Evolutionary conservation across 768 basidiomycete species (phyloP).

Genomic region (Trametes cubensis): DNA sequence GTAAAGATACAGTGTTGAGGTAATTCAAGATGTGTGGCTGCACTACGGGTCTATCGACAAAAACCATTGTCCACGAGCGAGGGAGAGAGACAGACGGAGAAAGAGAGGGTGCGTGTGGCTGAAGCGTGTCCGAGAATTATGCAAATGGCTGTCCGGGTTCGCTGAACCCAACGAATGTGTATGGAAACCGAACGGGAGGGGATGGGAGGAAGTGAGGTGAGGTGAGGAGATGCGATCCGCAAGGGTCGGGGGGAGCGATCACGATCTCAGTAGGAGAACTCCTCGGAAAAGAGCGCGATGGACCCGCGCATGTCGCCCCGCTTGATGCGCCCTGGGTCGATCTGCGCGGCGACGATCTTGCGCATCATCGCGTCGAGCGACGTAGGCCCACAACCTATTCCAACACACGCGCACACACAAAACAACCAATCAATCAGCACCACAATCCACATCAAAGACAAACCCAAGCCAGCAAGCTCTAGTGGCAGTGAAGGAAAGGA

Average conservation of each 20-base stretch:
- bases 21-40: neutral
- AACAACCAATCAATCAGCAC: neutral
- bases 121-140: too few species aligned
- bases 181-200: neutral
- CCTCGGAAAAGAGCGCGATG: constrained; percentile 66
- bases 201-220: neutral
- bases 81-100: too few species aligned
- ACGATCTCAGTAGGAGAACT: constrained; percentile 57
- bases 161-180: neutral
- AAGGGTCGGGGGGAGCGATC: neutral
- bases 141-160: too few species aligned
- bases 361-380: constrained; percentile 71
- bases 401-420: neutral
- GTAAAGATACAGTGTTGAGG: constrained; percentile 20
- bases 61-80: too few species aligned
- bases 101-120: too few species aligned
- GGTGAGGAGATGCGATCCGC: neutral
- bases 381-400: constrained; percentile 73
- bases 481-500: too few species aligned
- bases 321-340: constrained; percentile 54
- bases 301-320: constrained; percentile 61
- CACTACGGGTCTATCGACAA: neutral
- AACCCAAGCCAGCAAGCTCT: too few species aligned
- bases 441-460: constrained; percentile 2
- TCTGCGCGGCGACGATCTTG: constrained; percentile 62